Base-by-base conservation (phyloP, 768 basidiomycete species). In the Phlegmacium glaucopus region DNA sequence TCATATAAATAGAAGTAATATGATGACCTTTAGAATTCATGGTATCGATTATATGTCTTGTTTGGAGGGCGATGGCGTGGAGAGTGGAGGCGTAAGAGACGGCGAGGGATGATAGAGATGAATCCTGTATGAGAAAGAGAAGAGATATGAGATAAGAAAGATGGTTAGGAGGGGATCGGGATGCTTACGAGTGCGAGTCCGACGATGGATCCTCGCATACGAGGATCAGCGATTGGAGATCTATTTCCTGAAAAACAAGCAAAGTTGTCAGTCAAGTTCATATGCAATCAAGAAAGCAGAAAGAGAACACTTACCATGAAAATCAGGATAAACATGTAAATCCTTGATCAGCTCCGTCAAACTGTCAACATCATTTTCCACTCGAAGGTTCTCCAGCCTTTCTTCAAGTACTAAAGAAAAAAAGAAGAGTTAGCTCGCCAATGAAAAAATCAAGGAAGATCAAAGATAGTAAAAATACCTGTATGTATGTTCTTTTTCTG, bases 181-280 rank as follows among this genome's bases (percentile, higher is more conserved):
- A 28, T 4, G 62, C 74, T 30, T 59, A 83, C 87, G 45, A 98
- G 80, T 39, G 85, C 77, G 39, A 98, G 78, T 26, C 96, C 96
- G 45, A 84, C 76, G 48, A 98, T 85, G 42, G 92, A 87, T 15
- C 96, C 96, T 30, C 88, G 78, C 95, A 98, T 96, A 44, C 79
- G 82, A n/a, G 90, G 77, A 63, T 99, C 96, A 2, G 95, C 95
- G 38, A 98, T 83, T 1, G 96, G 96, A 1, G 94, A 97, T 50
- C 96, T 79, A 66, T 99, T 99, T 32, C 95, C 94, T 94, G 65
- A 17, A 38, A 15, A 30, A 26, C 7, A 35, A 15, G 22, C 28
- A 37, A 15, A 39, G 16, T 13, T 22, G 8, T 22, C 22, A 22
- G 22, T 22, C n/a, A n/a, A n/a, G n/a, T n/a, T n/a, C n/a, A n/a